Percentiles rank a stretch among this genome's conserved stretches.
Evolutionary conservation across 2,329 filamentous ascomycete species (phyloP).

Genomic region (Phaeoacremonium minimum): DNA sequence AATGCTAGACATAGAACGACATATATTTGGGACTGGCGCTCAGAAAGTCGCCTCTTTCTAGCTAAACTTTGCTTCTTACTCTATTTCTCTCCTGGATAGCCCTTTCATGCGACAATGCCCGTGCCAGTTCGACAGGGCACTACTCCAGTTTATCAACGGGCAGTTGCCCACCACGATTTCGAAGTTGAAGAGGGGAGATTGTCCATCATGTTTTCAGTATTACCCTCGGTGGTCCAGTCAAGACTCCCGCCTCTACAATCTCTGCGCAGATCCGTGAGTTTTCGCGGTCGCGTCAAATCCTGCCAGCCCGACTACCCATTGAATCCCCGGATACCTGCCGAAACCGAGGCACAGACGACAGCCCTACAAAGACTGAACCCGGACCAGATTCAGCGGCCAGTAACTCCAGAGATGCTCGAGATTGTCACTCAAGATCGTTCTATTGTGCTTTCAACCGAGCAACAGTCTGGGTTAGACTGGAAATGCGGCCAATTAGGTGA

Average conservation of each 20-base stretch:
- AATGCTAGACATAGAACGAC: too few relatives aligned
- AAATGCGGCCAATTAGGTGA: conserved; percentile 12
- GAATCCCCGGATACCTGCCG: too few relatives aligned
- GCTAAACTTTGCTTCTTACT: too few relatives aligned
- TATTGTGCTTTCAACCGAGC: background rate
- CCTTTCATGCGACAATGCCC: too few relatives aligned
- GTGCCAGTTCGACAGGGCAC: too few relatives aligned
- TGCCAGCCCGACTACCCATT: background rate
- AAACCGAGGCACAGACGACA: too few relatives aligned
- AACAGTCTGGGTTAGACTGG: conserved; percentile 9
- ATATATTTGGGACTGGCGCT: too few relatives aligned
- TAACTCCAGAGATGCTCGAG: background rate
- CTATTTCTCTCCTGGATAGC: too few relatives aligned
- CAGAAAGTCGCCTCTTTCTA: too few relatives aligned
- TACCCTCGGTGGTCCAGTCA: conserved; percentile 7
- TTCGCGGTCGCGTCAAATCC: conserved; percentile 4
- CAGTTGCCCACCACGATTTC: background rate
- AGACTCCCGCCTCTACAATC: conserved; percentile 7
- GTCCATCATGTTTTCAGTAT: background rate
- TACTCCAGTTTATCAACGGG: too few relatives aligned
- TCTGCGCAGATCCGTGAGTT: conserved; percentile 7
- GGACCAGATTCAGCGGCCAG: background rate
- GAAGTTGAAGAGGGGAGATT: background rate
- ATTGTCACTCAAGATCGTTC: background rate
- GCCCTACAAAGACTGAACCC: too few relatives aligned